Percentiles rank a stretch among this genome's conserved stretches.
Conservation (phyloP, 805 yeast genomes). For the Metschnikowia proteae region DNA sequence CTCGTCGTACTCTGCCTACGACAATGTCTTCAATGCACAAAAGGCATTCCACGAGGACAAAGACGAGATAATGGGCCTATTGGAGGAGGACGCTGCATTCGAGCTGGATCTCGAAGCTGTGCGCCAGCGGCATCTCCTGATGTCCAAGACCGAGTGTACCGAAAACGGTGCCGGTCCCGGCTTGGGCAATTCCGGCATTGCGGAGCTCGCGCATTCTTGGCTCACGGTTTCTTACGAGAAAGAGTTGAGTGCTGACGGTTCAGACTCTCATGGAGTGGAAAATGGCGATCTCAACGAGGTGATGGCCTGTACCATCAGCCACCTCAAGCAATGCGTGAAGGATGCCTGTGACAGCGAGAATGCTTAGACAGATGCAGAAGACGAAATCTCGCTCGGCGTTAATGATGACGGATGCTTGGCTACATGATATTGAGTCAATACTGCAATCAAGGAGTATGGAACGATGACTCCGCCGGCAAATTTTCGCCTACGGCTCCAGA, state of each 20-base stretch:
- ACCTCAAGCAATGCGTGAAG: constrained; percentile 29
- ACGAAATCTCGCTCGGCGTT: too few species aligned
- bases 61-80: constrained; percentile 32
- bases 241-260: constrained; percentile 7
- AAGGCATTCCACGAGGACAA: constrained; percentile 41
- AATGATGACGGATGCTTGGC: too few species aligned
- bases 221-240: constrained; percentile 14
- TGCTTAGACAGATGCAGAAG: not conserved
- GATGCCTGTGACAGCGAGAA: constrained; percentile 11
- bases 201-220: constrained; percentile 13
- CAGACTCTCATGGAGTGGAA: constrained; percentile 13
- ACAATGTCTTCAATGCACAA: constrained; percentile 34
- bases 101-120: constrained; percentile 16
- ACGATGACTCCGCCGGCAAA: too few species aligned
- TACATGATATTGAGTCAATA: too few species aligned
- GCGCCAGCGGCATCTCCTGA: constrained; percentile 4
- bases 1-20: constrained; percentile 36
- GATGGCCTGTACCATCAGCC: constrained; percentile 23
- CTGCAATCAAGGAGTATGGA: too few species aligned
- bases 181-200: constrained; percentile 7
- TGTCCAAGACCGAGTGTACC: not conserved
- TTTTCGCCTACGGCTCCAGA: too few species aligned
- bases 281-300: constrained; percentile 19
- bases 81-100: constrained; percentile 34
- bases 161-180: not conserved